Evolutionary conservation across 129 eudicot species (phyloP).

Genomic region (carrot (Daucus carota)): DH1_v3.0 NC_030388.2:941001-941500

Average conservation of each 20-base stretch:
- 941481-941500: background rate
- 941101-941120: constrained; percentile 76
- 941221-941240: constrained; percentile 50
- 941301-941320: too few species aligned
- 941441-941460: background rate
- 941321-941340: too few species aligned
- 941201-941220: constrained; percentile 49
- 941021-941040: constrained; percentile 31
- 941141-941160: constrained; percentile 64
- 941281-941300: background rate
- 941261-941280: too few species aligned
- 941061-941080: constrained; percentile 48
- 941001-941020: constrained; percentile 50
- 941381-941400: background rate
- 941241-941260: background rate
- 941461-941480: background rate
- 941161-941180: constrained; percentile 52
- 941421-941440: background rate
- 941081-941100: constrained; percentile 47
- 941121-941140: constrained; percentile 61
- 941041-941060: constrained; percentile 58
- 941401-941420: background rate
- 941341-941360: too few species aligned
- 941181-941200: constrained; percentile 39
- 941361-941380: too few species aligned